These are phyloP conservation scores for Trichoderma atrobrunneum DNA, from an alignment of 2,329 filamentous ascomycete species.

Conservation along the genomic window DNA sequence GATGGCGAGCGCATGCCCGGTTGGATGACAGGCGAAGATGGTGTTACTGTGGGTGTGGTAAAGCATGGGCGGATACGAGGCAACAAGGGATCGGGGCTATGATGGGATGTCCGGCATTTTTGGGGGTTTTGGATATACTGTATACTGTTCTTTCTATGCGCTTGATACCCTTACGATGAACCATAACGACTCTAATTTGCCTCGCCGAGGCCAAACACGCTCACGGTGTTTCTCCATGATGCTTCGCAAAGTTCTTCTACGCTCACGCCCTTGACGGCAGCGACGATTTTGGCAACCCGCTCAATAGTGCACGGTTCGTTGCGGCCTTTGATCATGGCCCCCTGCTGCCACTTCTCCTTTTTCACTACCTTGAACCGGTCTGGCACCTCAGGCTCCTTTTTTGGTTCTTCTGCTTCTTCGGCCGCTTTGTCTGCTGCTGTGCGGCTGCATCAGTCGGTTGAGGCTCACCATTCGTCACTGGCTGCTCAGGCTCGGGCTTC, in stretches of 20 bases:
- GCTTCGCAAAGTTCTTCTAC: slow-evolving; percentile 83
- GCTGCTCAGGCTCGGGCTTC: slow-evolving; percentile 29
- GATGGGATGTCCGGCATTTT: slow-evolving; percentile 24
- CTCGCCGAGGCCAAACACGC: slow-evolving; percentile 69
- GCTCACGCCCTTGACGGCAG: slow-evolving; percentile 74
- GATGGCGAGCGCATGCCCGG: slow-evolving; percentile 78
- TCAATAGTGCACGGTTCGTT: slow-evolving; percentile 91
- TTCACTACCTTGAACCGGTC: slow-evolving; percentile 80
- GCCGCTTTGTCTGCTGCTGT: slow-evolving; percentile 31
- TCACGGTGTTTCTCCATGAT: slow-evolving; percentile 77
- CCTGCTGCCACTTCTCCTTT: slow-evolving; percentile 91
- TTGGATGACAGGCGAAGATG: slow-evolving; percentile 88
- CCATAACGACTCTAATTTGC: slow-evolving; percentile 5
- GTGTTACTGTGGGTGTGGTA: slow-evolving; percentile 70
- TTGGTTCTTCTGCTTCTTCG: slow-evolving; percentile 47
- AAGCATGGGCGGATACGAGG: slow-evolving; percentile 62
- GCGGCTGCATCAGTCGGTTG: slow-evolving; percentile 19
- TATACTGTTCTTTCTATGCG: slow-evolving; percentile 24
- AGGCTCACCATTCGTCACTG: slow-evolving; percentile 26
- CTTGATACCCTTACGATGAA: slow-evolving; percentile 31
- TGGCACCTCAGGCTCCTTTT: slow-evolving; percentile 65
- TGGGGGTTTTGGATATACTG: slow-evolving; percentile 22
- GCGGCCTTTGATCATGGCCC: slow-evolving; percentile 86
- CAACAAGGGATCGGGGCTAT: slow-evolving; percentile 55
- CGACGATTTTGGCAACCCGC: slow-evolving; percentile 83